These are phyloP conservation scores for Dacryopinax spathularia DNA, from an alignment of 768 basidiomycete species.

Conservation along the genomic window DNA sequence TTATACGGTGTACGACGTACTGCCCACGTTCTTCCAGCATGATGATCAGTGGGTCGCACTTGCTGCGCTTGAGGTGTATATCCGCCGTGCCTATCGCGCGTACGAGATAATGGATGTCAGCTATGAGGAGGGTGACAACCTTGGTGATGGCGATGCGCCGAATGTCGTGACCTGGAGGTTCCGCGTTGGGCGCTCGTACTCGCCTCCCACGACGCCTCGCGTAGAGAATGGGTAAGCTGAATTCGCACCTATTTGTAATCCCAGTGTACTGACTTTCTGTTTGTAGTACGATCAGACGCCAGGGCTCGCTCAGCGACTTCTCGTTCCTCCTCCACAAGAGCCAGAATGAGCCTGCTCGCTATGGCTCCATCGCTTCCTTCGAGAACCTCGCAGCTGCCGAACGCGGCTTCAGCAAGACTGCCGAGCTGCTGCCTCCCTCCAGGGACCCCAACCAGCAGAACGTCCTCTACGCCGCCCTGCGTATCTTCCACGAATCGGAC, in stretches of 20 bases:
- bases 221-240: constrained; percentile 24
- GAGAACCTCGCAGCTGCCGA: constrained; percentile 52
- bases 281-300: constrained; percentile 49
- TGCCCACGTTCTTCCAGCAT: constrained; percentile 89
- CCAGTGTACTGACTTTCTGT: background rate
- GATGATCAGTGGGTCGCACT: constrained; percentile 70
- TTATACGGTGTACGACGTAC: constrained; percentile 93
- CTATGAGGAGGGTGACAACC: constrained; percentile 80
- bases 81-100: constrained; percentile 88
- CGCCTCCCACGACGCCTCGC: constrained; percentile 70
- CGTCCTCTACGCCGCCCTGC: constrained; percentile 85
- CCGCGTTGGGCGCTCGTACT: constrained; percentile 79
- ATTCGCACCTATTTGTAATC: background rate
- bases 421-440: constrained; percentile 55
- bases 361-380: constrained; percentile 86
- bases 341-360: constrained; percentile 78
- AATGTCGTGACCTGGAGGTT: constrained; percentile 85
- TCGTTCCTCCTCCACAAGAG: constrained; percentile 73
- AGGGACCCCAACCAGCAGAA: constrained; percentile 64
- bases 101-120: constrained; percentile 85
- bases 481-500: constrained; percentile 68
- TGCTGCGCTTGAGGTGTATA: constrained; percentile 89
- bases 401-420: constrained; percentile 62
- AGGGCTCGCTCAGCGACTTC: constrained; percentile 89
- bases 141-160: constrained; percentile 71